Evolutionary conservation across 148 eudicot genomes (phyloP), one percentile per base, ranked within the genome.

Genomic region (Vaccinium macrocarpon): DNA sequence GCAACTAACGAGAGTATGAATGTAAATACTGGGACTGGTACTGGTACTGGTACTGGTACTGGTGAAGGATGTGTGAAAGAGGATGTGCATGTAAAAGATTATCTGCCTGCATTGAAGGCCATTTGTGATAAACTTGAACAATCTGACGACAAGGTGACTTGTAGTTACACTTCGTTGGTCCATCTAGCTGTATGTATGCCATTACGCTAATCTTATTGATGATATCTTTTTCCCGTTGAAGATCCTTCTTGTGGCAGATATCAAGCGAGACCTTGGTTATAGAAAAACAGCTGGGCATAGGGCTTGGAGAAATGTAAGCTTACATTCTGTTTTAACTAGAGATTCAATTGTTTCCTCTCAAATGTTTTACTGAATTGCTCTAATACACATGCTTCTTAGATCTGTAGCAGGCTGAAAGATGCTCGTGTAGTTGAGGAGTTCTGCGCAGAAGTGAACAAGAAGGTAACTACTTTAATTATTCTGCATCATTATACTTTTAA

Each of bases 241-340:
- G 99, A 98, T 94, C 91, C 93, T 92, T 86, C 93, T 94, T 78
- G 98, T 92, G 80, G 87, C 93, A 56, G 98, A 97, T 89, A 89
- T 97, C 62, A 97, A 97, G 87, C 86, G 81, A 83, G 96, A 91
- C 83, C 96, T 97, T 89, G 99, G 96, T 81, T 97, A 97, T 88
- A 92, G 90, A 80, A 85, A 85, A 82, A 79, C 86, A 6, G 8
- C 79, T 81, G 99, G 99, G 79, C 98, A 97, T 80, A 87, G 94
- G 88, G 90, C 92, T 88, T 97, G 99, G 99, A 92, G 98, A 94
- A 92, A 93, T 91, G 99, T 97, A 91, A 88, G 78, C 50, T 59
- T 76, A 15, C 21, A n/a, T 84, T 62, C 7, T 52, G 15, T 16
- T 27, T 70, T 29, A 79, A 62, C 21, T 57, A 82, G 19, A 64